Conservation (phyloP, 768 basidiomycete genomes). For the Kwoniella bestiolae region DNA sequence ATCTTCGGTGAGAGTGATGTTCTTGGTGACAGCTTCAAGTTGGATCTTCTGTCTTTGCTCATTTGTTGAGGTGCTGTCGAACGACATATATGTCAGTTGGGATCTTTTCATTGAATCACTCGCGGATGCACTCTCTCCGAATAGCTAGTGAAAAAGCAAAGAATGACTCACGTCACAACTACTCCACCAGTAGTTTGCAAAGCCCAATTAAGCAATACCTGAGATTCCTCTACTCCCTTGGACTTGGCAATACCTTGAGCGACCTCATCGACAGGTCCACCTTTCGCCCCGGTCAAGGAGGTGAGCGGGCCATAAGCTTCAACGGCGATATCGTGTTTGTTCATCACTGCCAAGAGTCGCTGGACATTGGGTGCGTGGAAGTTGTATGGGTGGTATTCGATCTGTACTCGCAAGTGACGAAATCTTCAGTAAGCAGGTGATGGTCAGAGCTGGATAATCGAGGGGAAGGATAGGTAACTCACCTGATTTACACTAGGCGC, state of each 20-base stretch:
- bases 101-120: no score
- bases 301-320: conserved; percentile 31
- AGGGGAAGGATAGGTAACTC: neutral
- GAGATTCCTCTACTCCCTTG: conserved; percentile 23
- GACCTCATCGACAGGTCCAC: conserved; percentile 29
- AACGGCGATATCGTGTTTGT: conserved; percentile 22
- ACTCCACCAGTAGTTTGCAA: conserved; percentile 16
- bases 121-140: no score
- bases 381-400: conserved; percentile 35
- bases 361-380: conserved; percentile 26
- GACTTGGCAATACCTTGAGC: conserved; percentile 26
- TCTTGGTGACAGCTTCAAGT: conserved; percentile 37
- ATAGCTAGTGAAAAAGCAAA: neutral
- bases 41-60: conserved; percentile 38
- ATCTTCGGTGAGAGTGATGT: conserved; percentile 19
- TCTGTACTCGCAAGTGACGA: neutral
- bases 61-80: conserved; percentile 34
- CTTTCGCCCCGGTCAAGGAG: conserved; percentile 24
- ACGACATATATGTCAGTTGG: neutral
- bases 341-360: conserved; percentile 6
- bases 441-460: neutral
- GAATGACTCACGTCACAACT: conserved; percentile 25
- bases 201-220: conserved; percentile 34
- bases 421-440: no score
- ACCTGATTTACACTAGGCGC: conserved; percentile 52